Evolutionary conservation across 1,284 basidiomycete genomes (phyloP), one percentile per base, ranked within the genome.

Genomic region (Rhodotorula glutinis): DNA sequence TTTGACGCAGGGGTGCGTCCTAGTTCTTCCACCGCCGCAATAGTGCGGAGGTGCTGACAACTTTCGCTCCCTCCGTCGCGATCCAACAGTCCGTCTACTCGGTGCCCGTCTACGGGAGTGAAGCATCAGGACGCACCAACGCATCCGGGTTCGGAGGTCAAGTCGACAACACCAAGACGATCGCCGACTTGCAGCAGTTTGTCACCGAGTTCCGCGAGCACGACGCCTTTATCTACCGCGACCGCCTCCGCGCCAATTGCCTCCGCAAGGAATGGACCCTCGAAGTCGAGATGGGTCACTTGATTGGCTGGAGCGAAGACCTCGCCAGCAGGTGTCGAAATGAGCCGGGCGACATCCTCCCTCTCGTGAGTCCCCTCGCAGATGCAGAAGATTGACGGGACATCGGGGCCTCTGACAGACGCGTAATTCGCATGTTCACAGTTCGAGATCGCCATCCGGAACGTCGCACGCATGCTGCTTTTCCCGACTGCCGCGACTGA

Each of bases 271-370:
- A 94, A 73, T 88, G 94, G 76, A 85, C 92, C 25, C 85, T 98
- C 29, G 94, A 98, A 76, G 88, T 98, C 27, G 91, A 96, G 78
- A 84, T 98, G 72, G 86, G 88, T 57, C 92, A 98, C 80, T 80
- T 99, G 54, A 86, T 88, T 71, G 83, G 95, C 29, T 98, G 89
- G 83, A 93, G 94, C 76, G 92, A 96, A 75, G 91, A 95, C 76
- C 83, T 99, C 25, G 92, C 92, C 1, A 91, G 95, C 78, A 86
- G 86, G 33, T 87, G 98, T 62, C 90, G 96, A 76, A 90, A 94
- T 73, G 83, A 84, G 73, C 96, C 96, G 3, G 87, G 88, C 27
- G 96, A 98, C 72, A 85, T 95, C 66, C 81, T 98, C 51, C 92
- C 93, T 29, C 79, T 96, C 74, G 94, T 96, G 67, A 69, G 82